Conservation (phyloP, 129 eudicot species). For the Centaurea solstitialis region DNA sequence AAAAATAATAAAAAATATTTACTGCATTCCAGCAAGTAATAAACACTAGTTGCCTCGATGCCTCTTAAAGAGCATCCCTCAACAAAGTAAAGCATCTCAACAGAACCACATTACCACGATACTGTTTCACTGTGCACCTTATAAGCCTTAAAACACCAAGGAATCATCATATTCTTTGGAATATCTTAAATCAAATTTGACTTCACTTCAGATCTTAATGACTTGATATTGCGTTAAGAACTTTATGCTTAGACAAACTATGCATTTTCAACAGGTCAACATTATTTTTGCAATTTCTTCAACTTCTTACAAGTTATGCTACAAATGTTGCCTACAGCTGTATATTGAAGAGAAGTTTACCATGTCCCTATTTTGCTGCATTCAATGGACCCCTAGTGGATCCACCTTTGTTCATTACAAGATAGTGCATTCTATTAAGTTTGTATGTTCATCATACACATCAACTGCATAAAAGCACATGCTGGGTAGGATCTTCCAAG, state of each 20-base stretch:
- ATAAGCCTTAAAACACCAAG: not conserved
- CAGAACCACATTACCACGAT: not conserved
- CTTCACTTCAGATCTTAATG: not conserved
- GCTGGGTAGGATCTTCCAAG: not conserved
- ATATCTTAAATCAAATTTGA: not conserved
- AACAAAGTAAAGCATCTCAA: constrained; percentile 1
- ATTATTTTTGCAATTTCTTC: not conserved
- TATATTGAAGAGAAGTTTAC: not conserved
- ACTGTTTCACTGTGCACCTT: not conserved
- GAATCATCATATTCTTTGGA: not conserved
- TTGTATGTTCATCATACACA: not conserved
- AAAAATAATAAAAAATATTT: not conserved
- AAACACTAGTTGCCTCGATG: not conserved
- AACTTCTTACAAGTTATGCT: not conserved
- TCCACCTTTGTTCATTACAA: too few species aligned
- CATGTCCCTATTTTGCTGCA: not conserved
- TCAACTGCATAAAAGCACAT: not conserved
- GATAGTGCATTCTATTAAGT: not conserved
- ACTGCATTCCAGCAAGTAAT: not conserved
- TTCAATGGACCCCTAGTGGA: not conserved
- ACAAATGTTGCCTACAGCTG: not conserved
- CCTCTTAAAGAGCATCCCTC: not conserved
- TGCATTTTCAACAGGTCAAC: not conserved
- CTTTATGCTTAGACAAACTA: not conserved
- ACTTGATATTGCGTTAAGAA: not conserved